Evolutionary conservation across 129 eudicot genomes (phyloP), one percentile per base, ranked within the genome.

Genomic region (Lactuca saligna): DNA sequence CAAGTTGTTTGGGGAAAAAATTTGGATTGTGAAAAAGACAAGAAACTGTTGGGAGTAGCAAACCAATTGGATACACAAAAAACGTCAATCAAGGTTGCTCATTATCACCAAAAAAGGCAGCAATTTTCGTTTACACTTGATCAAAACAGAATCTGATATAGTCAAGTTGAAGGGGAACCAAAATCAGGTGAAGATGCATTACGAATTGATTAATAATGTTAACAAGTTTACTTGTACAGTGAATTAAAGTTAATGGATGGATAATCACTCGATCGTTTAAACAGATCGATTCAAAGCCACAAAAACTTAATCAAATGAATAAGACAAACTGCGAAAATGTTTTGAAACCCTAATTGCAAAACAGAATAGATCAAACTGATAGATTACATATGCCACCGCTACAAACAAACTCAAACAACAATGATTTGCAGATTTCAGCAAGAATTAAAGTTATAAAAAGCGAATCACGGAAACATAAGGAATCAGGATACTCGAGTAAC

Each of bases 281-380:
- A 48, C 73, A 44, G 32, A 58, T 39, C 51, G 70, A 68, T 60
- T 44, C 25, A 39, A 46, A 54, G 29, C 57, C 62, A 60, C n/a
- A 73, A 25, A 60, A 15, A 14, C 66, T 17, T 0, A 33, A 31
- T 17, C 32, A 6, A 16, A 37, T 33, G n/a, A 57, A 34, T 68
- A 13, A 38, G 15, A 57, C 41, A 25, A 57, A 34, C 61, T 57
- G n/a, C 17, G 34, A 57, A 49, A 10, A 29, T 31, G 25, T 57
- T 75, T 46, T 11, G 51, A 46, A 46, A 11, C 49, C 49, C 71
- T 16, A 51, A 66, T 15, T 61, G 51, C 51, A 46, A 46, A 46
- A 46, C 15, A 46, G 51, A 12, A 46, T 46, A n/a, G 51, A 46
- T 15, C 57, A 3, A 64, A 25, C 71, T 64, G 2, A 73, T 41